Percentiles rank a stretch among this genome's conserved stretches.
phyloP scores from a whole-genome alignment of 2,329 filamentous ascomycete genomes.

The Nectriaceae sp. region DNA sequence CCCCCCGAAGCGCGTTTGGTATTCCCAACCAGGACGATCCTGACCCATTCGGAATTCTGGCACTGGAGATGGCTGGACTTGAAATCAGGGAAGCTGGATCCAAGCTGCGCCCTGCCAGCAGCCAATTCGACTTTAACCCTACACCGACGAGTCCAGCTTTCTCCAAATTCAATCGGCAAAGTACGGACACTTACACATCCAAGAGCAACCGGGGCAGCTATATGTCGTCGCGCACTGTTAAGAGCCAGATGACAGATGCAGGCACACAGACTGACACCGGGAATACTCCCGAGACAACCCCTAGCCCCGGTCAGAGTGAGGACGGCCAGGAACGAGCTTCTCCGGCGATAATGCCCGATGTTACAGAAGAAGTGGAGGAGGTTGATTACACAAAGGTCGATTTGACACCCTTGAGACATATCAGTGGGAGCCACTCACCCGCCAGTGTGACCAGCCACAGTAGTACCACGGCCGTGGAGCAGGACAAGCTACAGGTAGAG shows the following conservation, averaged over 20 bases:
- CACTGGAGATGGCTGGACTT: slow-evolving; percentile 85
- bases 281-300: slow-evolving; percentile 55
- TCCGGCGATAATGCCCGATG: slow-evolving; percentile 40
- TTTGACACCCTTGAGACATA: slow-evolving; percentile 48
- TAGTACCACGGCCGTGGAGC: slow-evolving; percentile 19
- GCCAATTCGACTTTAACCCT: slow-evolving; percentile 80
- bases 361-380: slow-evolving; percentile 51
- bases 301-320: slow-evolving; percentile 55
- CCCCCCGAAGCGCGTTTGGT: slow-evolving; percentile 64
- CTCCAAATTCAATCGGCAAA: slow-evolving; percentile 62
- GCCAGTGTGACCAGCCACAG: slow-evolving; percentile 23
- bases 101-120: slow-evolving; percentile 67
- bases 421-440: slow-evolving; percentile 37
- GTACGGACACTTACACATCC: slow-evolving; percentile 63
- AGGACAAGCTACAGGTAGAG: slow-evolving; percentile 23
- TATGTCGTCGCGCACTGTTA: slow-evolving; percentile 70
- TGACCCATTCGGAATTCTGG: slow-evolving; percentile 88
- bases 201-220: slow-evolving; percentile 72
- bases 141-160: slow-evolving; percentile 74
- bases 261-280: slow-evolving; percentile 63
- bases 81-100: slow-evolving; percentile 89
- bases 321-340: slow-evolving; percentile 48
- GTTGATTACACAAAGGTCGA: slow-evolving; percentile 63
- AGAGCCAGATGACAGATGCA: slow-evolving; percentile 70
- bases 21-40: slow-evolving; percentile 79